Evolutionary conservation across 2,329 filamentous ascomycete genomes (phyloP).

Genomic region (Capronia americana): DNA sequence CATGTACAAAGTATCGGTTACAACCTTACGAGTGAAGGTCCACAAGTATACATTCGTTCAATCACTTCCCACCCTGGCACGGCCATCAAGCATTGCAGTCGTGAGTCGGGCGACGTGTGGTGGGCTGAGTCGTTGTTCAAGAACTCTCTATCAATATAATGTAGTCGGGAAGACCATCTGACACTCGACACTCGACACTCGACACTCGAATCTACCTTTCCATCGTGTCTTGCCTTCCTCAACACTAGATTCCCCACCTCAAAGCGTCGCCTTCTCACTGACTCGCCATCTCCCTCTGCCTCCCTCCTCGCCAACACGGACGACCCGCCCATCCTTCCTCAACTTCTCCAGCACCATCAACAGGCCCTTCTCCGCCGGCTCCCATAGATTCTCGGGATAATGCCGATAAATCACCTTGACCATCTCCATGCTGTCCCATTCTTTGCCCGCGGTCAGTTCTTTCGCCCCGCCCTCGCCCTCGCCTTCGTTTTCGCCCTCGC

Average conservation of each 20-base stretch:
- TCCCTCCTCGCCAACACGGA: slow-evolving; percentile 29
- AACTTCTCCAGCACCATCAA: slow-evolving; percentile 82
- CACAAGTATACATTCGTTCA: background rate
- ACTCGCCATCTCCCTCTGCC: slow-evolving; percentile 36
- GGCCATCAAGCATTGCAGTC: too few species aligned
- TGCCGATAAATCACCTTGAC: slow-evolving; percentile 87
- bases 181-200: background rate
- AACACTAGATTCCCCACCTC: background rate
- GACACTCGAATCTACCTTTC: background rate
- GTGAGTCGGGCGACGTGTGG: too few species aligned
- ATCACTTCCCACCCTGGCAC: background rate
- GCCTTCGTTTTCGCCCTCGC: slow-evolving; percentile 42
- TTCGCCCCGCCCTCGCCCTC: slow-evolving; percentile 45
- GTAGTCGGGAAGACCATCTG: too few species aligned
- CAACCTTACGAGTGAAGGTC: background rate
- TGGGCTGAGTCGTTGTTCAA: too few species aligned
- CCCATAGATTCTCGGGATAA: slow-evolving; percentile 75
- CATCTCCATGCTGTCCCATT: slow-evolving; percentile 77
- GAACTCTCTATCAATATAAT: too few species aligned
- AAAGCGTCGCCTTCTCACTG: slow-evolving; percentile 37
- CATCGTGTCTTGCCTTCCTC: background rate
- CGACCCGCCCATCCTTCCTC: slow-evolving; percentile 72
- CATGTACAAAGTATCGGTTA: background rate
- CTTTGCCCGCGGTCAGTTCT: slow-evolving; percentile 43
- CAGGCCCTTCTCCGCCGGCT: slow-evolving; percentile 77